phyloP scores from a whole-genome alignment of 495 filamentous ascomycete species.

The Darksidea phi region DNA sequence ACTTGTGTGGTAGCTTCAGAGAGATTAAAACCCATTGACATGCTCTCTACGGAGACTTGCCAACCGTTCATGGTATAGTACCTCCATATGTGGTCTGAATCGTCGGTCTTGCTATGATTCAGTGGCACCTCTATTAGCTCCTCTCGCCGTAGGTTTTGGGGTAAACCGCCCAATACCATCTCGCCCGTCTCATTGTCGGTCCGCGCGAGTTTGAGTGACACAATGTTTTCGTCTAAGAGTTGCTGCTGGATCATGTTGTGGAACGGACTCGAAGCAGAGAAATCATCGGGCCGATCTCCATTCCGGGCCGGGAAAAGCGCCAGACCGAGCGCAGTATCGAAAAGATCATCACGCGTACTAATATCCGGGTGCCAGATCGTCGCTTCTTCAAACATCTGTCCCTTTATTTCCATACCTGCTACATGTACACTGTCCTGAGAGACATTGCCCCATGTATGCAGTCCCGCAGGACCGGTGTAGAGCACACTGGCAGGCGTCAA shows the following conservation, averaged over 20 bases:
- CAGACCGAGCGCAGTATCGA: slow-evolving; percentile 1
- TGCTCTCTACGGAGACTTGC: not conserved
- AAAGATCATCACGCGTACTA: not conserved
- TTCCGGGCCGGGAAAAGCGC: not conserved
- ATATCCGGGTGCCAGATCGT: not conserved
- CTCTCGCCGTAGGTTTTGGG: not conserved
- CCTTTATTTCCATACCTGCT: not conserved
- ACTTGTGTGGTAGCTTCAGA: not conserved
- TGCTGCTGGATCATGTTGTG: not conserved
- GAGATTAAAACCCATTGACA: slow-evolving; percentile 4
- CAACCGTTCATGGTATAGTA: slow-evolving; percentile 3
- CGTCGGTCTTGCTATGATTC: not conserved
- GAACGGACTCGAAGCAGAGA: not conserved
- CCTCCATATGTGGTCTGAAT: not conserved
- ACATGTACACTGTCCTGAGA: slow-evolving; percentile 3
- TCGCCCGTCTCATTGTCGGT: not conserved
- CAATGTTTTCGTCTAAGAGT: not conserved
- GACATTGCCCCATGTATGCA: not conserved
- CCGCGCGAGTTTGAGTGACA: not conserved
- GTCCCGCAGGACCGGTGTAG: not conserved
- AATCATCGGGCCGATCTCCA: no score
- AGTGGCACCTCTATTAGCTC: not conserved
- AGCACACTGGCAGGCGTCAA: not conserved
- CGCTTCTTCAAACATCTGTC: slow-evolving; percentile 3
- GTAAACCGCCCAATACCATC: not conserved